Conservation (phyloP, 2,329 filamentous ascomycete species). For the Aspergillus intermedius region DNA sequence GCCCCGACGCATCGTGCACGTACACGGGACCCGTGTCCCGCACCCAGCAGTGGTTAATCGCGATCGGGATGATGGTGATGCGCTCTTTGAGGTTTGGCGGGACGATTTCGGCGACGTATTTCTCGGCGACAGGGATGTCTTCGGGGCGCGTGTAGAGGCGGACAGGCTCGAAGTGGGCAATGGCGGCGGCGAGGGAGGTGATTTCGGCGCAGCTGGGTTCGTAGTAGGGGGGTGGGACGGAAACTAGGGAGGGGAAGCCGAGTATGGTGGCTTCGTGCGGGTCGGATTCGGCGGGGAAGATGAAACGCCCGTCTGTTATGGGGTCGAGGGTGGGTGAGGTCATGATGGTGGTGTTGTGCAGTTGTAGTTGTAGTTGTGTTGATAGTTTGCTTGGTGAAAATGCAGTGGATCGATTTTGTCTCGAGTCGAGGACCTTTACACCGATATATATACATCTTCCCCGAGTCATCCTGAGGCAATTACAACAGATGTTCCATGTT, state of each 20-base stretch:
- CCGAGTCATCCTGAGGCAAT: background rate
- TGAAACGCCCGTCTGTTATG: background rate
- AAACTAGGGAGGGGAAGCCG: conserved; percentile 5
- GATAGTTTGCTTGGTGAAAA: too few relatives aligned
- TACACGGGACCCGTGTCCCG: conserved; percentile 19
- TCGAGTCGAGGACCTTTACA: background rate
- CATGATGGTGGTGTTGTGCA: background rate
- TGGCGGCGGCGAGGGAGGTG: conserved; percentile 10
- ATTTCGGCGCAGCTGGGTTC: conserved; percentile 10
- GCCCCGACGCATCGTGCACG: conserved; percentile 7
- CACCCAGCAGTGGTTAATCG: conserved; percentile 17
- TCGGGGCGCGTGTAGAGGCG: conserved; percentile 15
- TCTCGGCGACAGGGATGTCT: conserved; percentile 9
- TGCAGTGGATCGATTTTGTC: background rate
- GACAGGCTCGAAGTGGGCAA: conserved; percentile 19
- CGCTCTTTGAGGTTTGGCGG: conserved; percentile 1
- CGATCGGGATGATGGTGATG: conserved; percentile 11
- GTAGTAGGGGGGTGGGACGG: conserved; percentile 1
- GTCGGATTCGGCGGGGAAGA: background rate
- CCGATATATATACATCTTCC: background rate
- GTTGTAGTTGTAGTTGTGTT: background rate
- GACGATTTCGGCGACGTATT: conserved; percentile 4
- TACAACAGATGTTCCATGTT: background rate
- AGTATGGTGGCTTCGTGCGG: conserved; percentile 8
- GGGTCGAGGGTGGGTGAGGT: background rate